phyloP scores from a whole-genome alignment of 306 rosid species.

The Carpinus viminea region DNA sequence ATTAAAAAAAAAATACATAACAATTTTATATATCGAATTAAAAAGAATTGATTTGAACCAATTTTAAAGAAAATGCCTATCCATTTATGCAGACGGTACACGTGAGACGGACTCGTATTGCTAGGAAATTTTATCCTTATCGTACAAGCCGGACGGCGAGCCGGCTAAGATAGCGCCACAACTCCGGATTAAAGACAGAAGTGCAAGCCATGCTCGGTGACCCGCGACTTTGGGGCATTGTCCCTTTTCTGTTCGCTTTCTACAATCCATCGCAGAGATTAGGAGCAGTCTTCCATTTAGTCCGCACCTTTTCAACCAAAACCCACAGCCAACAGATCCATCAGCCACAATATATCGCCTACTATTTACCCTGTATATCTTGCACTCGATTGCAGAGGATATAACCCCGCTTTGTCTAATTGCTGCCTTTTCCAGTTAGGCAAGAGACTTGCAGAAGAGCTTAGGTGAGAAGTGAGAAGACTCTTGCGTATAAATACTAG shows the following conservation, averaged over 20 bases:
- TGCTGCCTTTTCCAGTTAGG: not conserved
- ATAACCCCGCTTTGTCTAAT: not conserved
- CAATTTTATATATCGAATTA: too few relatives aligned
- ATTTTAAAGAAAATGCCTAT: too few relatives aligned
- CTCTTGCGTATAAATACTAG: not conserved
- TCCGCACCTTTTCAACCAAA: not conserved
- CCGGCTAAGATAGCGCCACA: not conserved
- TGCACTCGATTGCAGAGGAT: slow-evolving; percentile 16
- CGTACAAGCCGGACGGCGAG: too few relatives aligned
- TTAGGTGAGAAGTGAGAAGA: too few relatives aligned
- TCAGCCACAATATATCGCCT: not conserved
- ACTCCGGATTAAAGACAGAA: not conserved
- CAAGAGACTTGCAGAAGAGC: not conserved
- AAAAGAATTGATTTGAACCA: too few relatives aligned
- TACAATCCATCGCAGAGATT: not conserved
- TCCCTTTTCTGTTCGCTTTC: not conserved
- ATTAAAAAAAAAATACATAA: too few relatives aligned
- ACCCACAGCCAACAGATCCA: not conserved
- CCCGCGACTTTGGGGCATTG: not conserved
- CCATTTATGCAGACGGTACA: too few relatives aligned
- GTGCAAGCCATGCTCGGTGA: not conserved
- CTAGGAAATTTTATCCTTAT: too few relatives aligned
- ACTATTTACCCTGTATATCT: not conserved
- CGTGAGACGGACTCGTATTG: too few relatives aligned
- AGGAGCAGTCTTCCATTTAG: not conserved